Evolutionary conservation across 2,329 filamentous ascomycete species (phyloP).

Genomic region (Alternaria hordeiaustralica): DNA sequence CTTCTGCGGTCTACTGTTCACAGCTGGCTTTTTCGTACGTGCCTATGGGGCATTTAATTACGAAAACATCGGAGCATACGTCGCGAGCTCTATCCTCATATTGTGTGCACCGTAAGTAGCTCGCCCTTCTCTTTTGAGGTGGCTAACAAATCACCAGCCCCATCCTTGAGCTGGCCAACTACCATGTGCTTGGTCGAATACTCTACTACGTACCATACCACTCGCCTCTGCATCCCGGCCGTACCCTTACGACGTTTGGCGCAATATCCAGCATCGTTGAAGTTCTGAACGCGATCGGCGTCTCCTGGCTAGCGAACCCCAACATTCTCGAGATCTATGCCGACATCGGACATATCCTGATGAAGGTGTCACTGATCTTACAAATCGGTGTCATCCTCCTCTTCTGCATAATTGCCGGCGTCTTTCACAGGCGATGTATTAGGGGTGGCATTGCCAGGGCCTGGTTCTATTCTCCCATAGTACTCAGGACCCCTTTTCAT

Average conservation of each 20-base stretch:
- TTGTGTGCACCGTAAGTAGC: slow-evolving; percentile 39
- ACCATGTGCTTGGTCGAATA: slow-evolving; percentile 64
- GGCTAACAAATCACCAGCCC: slow-evolving; percentile 11
- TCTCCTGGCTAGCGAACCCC: slow-evolving; percentile 50
- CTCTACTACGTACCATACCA: slow-evolving; percentile 66
- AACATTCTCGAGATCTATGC: slow-evolving; percentile 38
- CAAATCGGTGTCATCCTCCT: slow-evolving; percentile 56
- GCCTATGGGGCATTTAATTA: slow-evolving; percentile 60
- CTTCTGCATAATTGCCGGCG: slow-evolving; percentile 53
- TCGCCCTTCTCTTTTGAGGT: neutral
- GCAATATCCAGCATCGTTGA: slow-evolving; percentile 58
- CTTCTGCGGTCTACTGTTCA: slow-evolving; percentile 60
- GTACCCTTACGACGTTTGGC: slow-evolving; percentile 64
- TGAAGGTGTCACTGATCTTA: slow-evolving; percentile 57
- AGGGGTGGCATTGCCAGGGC: slow-evolving; percentile 21
- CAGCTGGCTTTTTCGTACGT: slow-evolving; percentile 61
- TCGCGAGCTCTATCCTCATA: slow-evolving; percentile 46
- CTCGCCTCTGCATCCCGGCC: slow-evolving; percentile 62
- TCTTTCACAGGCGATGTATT: slow-evolving; percentile 54
- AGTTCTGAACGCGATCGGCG: slow-evolving; percentile 57
- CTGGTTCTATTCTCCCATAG: too few relatives aligned
- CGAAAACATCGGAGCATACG: slow-evolving; percentile 48
- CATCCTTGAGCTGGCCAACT: slow-evolving; percentile 56
- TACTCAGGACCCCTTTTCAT: too few relatives aligned
- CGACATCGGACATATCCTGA: slow-evolving; percentile 51